These are phyloP conservation scores for Colletotrichum agaves DNA, from an alignment of 2,329 filamentous ascomycete genomes.

Conservation along the genomic window DNA sequence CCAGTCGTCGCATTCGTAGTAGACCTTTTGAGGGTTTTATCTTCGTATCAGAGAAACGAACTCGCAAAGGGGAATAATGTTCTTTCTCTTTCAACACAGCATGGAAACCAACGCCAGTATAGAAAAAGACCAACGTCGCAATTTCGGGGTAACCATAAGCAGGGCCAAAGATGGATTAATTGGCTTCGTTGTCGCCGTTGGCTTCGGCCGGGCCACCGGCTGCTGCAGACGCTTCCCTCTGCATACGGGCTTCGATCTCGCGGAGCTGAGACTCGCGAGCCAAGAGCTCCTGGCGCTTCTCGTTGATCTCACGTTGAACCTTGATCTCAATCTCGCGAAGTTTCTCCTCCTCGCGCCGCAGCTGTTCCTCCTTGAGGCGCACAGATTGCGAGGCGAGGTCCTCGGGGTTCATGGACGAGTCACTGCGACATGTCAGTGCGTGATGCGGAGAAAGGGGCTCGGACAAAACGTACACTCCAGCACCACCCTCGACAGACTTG, in stretches of 20 bases:
- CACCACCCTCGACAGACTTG: conserved; percentile 96
- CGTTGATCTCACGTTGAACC: conserved; percentile 99
- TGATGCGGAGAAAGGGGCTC: background rate
- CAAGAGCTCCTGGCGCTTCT: conserved; percentile 98
- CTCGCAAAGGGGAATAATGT: conserved; percentile 56
- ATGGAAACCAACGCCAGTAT: conserved; percentile 60
- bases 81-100: conserved; percentile 56
- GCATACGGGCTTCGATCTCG: conserved; percentile 98
- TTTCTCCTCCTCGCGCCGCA: conserved; percentile 99
- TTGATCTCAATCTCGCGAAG: conserved; percentile 99
- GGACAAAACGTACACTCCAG: conserved; percentile 77
- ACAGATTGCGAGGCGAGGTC: conserved; percentile 97
- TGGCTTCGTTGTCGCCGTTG: conserved; percentile 66
- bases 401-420: conserved; percentile 97
- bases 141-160: conserved; percentile 45
- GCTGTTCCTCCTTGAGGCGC: conserved; percentile 98
- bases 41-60: conserved; percentile 50
- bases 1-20: conserved; percentile 39
- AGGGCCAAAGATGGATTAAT: conserved; percentile 47
- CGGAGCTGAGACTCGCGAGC: conserved; percentile 98
- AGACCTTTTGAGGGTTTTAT: conserved; percentile 43
- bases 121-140: conserved; percentile 58
- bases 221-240: conserved; percentile 77
- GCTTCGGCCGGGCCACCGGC: conserved; percentile 55
- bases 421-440: conserved; percentile 57